Evolutionary conservation across 805 yeast species (phyloP), one percentile per base, ranked within the genome.

Genomic region (Sugiyamaella marilandica): DNA sequence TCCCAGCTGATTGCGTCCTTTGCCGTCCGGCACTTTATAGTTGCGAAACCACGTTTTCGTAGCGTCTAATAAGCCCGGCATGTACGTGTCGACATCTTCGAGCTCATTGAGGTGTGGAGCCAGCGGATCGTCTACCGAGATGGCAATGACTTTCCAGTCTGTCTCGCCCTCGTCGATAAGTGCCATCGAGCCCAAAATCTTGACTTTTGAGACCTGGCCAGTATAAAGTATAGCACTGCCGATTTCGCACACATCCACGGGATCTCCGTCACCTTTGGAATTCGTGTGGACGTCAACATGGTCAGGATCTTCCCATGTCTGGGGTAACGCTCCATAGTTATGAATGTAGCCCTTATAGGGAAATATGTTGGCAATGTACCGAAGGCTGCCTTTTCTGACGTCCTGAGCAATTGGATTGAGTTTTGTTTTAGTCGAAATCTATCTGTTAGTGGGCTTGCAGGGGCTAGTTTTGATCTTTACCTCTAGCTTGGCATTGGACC

Each of bases 241-340:
- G 54, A 92, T 88, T 64, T 92, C 99, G 65, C 96, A 83, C 45
- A 91, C 91, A 65, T 92, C 99, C 56, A 92, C 73, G 2, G 99
- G 99, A 70, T 92, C 99, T 65, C 89, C 87, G 72, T 92, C 99
- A 56, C 99, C 99, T 55, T 71, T 70, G 34, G 76, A 78, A 65
- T 72, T 76, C 54, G 79, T 73, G 55, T 68, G 76, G 31, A 70
- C 66, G 61, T 71, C 74, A 51, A 59, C 63, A 49, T 73, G 74
- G 54, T 84, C 80, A n/a, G 95, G 95, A 66, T 94, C 95, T 71
- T 92, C 99, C 98, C 98, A 92, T 2, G 98, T 92, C 73, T 87
- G 95, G 8, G 65, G 65, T 14, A 61, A 35, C 2, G 65, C 65
- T 7, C 64, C 96, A 65, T 88, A 88, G 70, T 88, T 88, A 69